Percentiles rank a stretch among this genome's conserved stretches.
phyloP scores from a whole-genome alignment of 2,329 filamentous ascomycete genomes.

The Fusarium palustre region DNA sequence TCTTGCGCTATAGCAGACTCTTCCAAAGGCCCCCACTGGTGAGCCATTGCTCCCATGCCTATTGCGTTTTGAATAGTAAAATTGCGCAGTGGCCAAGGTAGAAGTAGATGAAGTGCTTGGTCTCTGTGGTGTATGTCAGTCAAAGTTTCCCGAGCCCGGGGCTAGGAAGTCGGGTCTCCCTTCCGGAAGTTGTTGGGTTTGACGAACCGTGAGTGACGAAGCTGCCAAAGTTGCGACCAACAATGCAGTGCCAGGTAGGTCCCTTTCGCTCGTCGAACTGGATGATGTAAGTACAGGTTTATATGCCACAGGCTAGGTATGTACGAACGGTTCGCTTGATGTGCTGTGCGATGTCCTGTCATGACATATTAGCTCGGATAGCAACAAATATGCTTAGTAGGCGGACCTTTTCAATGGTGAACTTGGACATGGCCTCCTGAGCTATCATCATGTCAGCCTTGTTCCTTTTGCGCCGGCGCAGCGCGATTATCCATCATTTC shows the following conservation, averaged over 20 bases:
- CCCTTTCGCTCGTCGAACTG: slow-evolving; percentile 98
- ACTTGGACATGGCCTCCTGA: slow-evolving; percentile 72
- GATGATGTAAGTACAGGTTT: slow-evolving; percentile 22
- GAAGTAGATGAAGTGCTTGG: slow-evolving; percentile 99
- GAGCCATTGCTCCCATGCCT: slow-evolving; percentile 53
- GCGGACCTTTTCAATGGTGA: slow-evolving; percentile 70
- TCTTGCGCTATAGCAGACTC: slow-evolving; percentile 46
- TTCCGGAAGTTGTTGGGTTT: slow-evolving; percentile 6
- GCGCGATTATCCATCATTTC: slow-evolving; percentile 3
- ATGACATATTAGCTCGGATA: slow-evolving; percentile 32
- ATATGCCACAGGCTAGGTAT: slow-evolving; percentile 18
- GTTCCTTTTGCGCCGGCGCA: slow-evolving; percentile 9
- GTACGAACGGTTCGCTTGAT: slow-evolving; percentile 86
- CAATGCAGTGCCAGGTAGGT: slow-evolving; percentile 99
- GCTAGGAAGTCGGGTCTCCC: slow-evolving; percentile 9
- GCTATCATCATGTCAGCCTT: slow-evolving; percentile 56
- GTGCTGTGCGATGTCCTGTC: slow-evolving; percentile 90
- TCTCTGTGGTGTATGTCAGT: slow-evolving; percentile 71
- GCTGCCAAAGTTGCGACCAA: slow-evolving; percentile 97
- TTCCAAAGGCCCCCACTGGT: slow-evolving; percentile 47
- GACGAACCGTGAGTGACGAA: slow-evolving; percentile 94
- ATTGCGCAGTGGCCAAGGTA: slow-evolving; percentile 99
- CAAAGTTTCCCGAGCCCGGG: not conserved
- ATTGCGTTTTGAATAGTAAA: slow-evolving; percentile 99
- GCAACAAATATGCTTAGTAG: slow-evolving; percentile 2